Evolutionary conservation across 208 protist genomes (phyloP).

Genomic region (Crithidia thermophila): DNA sequence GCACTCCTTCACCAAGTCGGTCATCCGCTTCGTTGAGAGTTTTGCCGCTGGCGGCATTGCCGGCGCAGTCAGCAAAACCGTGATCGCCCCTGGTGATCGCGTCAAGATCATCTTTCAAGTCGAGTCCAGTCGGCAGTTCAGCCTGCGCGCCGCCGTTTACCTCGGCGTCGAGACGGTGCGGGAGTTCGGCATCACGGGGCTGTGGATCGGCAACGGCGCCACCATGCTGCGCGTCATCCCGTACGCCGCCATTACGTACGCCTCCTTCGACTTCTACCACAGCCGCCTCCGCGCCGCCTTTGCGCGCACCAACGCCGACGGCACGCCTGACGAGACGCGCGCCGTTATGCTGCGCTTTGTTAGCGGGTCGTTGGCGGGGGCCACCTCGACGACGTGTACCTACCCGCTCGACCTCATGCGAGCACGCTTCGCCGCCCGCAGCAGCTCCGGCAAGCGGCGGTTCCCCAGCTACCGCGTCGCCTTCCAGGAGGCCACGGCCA

Average conservation of each 20-base stretch:
- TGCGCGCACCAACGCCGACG: conserved; percentile 23
- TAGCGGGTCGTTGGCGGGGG: conserved; percentile 91
- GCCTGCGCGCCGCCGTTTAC: conserved; percentile 59
- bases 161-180: conserved; percentile 77
- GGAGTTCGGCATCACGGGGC: conserved; percentile 82
- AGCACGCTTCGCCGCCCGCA: conserved; percentile 83
- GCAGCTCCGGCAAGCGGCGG: conserved; percentile 56
- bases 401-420: conserved; percentile 96
- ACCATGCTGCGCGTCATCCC: conserved; percentile 95
- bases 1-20: conserved; percentile 34
- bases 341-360: conserved; percentile 73
- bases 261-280: conserved; percentile 93
- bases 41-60: conserved; percentile 94
- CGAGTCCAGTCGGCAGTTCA: conserved; percentile 63
- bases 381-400: conserved; percentile 89
- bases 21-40: conserved; percentile 84
- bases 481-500: conserved; percentile 55
- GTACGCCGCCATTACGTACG: conserved; percentile 95
- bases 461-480: conserved; percentile 77
- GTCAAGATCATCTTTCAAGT: conserved; percentile 97
- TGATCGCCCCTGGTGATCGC: conserved; percentile 93
- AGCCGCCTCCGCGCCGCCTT: conserved; percentile 12
- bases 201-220: conserved; percentile 95
- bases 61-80: conserved; percentile 93
- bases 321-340: conserved; percentile 42